A percentile compares a stretch with the other conserved stretches of the same genome.
Evolutionary conservation across 805 yeast species (phyloP).

Genomic region (Lipomyces lipofer): DNA sequence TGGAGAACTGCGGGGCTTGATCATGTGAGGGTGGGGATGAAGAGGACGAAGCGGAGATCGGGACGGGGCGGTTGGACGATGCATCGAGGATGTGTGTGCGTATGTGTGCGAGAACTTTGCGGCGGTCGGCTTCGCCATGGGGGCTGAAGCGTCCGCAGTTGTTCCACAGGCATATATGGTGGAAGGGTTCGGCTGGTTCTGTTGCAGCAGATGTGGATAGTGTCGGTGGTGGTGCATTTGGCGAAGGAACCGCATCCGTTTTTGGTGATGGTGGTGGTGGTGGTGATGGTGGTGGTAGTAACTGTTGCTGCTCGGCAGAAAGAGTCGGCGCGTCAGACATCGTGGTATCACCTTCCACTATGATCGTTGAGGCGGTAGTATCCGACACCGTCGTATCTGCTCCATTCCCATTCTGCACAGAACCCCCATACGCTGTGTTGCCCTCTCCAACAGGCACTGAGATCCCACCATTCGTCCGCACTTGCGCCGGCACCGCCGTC

Average conservation of each 20-base stretch:
- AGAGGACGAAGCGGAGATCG: constrained; percentile 6
- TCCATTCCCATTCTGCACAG: not conserved
- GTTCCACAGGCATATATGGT: too few relatives aligned
- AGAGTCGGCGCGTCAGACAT: not conserved
- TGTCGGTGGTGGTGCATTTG: too few relatives aligned
- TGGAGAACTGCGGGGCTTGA: not conserved
- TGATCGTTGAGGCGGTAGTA: constrained; percentile 4
- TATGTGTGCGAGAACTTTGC: constrained; percentile 26
- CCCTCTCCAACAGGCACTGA: too few relatives aligned
- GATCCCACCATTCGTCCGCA: too few relatives aligned
- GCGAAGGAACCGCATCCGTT: constrained; percentile 7
- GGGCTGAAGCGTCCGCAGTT: constrained; percentile 25
- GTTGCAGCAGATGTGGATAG: too few relatives aligned
- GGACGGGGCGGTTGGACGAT: constrained; percentile 16
- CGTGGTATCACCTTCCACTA: too few relatives aligned
- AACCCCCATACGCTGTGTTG: not conserved
- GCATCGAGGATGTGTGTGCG: constrained; percentile 33
- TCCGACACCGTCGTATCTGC: constrained; percentile 3
- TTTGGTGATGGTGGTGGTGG: not conserved
- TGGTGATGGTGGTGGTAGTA: not conserved
- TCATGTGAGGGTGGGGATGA: not conserved
- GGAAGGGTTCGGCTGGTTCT: too few relatives aligned
- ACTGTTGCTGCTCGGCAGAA: not conserved
- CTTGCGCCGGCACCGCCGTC: not conserved
- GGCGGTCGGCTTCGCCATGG: constrained; percentile 24